Percentiles rank a stretch among this genome's conserved stretches.
These are phyloP conservation scores for Cladosporium sp. DNA, from an alignment of 2,329 filamentous ascomycete species.

Conservation along the genomic window DNA sequence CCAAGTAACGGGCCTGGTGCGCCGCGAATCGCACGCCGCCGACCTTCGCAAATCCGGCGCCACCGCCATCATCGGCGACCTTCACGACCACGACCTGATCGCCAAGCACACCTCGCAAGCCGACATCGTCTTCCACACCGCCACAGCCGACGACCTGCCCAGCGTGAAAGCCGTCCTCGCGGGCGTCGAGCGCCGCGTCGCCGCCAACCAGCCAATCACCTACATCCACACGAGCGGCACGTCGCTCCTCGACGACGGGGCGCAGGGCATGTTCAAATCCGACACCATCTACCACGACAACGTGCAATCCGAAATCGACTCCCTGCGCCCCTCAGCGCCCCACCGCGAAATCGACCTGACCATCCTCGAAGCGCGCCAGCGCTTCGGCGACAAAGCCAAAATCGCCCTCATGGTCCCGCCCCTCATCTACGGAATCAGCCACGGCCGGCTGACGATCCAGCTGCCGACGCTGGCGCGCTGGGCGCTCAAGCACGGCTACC, in stretches of 20 bases:
- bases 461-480: slow-evolving; percentile 46
- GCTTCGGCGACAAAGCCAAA: slow-evolving; percentile 38
- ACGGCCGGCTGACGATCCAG: slow-evolving; percentile 44
- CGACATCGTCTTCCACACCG: slow-evolving; percentile 48
- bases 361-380: slow-evolving; percentile 36
- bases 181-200: slow-evolving; percentile 36
- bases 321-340: slow-evolving; percentile 38
- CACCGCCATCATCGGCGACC: slow-evolving; percentile 37
- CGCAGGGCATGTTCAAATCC: slow-evolving; percentile 31
- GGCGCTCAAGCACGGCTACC: slow-evolving; percentile 46
- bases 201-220: slow-evolving; percentile 37
- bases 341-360: slow-evolving; percentile 45
- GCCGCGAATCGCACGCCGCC: slow-evolving; percentile 35
- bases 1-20: slow-evolving; percentile 40
- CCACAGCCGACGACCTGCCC: slow-evolving; percentile 47
- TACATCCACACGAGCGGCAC: slow-evolving; percentile 50
- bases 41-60: slow-evolving; percentile 36
- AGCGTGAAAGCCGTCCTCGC: slow-evolving; percentile 43
- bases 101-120: slow-evolving; percentile 33
- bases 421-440: slow-evolving; percentile 41
- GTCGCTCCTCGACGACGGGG: slow-evolving; percentile 37
- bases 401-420: slow-evolving; percentile 48
- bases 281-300: slow-evolving; percentile 43
- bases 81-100: slow-evolving; percentile 40
- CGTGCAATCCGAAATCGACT: slow-evolving; percentile 38